Conservation (phyloP, 306 rosid species). For the Acacia melanoxylon region DNA sequence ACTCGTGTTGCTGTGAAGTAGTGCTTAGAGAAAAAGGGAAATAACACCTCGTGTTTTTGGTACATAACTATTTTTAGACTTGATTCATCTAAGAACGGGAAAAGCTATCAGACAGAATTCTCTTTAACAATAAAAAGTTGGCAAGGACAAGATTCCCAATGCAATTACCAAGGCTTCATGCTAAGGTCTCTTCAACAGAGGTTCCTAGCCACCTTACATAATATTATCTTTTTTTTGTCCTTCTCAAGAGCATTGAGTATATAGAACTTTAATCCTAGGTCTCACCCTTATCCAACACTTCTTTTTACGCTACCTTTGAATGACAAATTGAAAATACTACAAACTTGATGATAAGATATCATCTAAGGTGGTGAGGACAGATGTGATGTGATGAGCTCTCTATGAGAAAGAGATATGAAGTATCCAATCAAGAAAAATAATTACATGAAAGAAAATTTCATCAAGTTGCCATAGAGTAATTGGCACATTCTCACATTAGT, state of each 20-base stretch:
- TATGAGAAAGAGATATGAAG: neutral
- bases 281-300: neutral
- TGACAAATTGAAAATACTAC: neutral
- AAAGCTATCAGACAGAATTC: neutral
- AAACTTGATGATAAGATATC: neutral
- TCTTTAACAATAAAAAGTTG: neutral
- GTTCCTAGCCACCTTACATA: neutral
- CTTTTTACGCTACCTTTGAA: neutral
- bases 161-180: neutral
- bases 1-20: neutral
- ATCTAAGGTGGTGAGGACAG: neutral
- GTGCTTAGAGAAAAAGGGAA: neutral
- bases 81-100: neutral
- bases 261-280: neutral
- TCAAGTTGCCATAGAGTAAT: slow-evolving; percentile 4
- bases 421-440: neutral
- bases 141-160: neutral
- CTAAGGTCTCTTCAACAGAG: neutral
- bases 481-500: neutral
- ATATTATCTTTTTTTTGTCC: neutral
- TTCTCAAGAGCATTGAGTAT: neutral
- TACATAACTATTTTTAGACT: neutral
- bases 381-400: neutral
- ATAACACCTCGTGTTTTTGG: neutral
- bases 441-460: neutral